Evolutionary conservation across 2,329 filamentous ascomycete species (phyloP), one percentile per base, ranked within the genome.

Genomic region (Fusarium mangiferae): DNA sequence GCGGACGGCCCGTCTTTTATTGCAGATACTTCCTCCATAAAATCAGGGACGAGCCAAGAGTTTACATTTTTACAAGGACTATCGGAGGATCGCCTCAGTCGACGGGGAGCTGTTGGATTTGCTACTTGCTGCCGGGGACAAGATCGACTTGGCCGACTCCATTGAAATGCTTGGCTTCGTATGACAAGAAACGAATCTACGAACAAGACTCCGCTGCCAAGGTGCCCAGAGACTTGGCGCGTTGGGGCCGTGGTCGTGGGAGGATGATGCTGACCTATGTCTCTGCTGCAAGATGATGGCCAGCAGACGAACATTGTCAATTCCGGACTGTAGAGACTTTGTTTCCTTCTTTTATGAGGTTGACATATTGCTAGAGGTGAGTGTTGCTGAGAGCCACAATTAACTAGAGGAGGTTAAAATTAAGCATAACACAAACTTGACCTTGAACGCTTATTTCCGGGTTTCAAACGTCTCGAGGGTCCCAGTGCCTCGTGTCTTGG

Each of bases 151-250:
- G 66, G 56, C 42, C 33, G 33, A 63, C 58, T 67, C 66, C 69
- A 46, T 75, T 41, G 68, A 39, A 61, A 57, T 30, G 57, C 55
- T 68, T 52, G 58, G 54, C 39, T 69, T 44, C 58, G 66, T 68
- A 63, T 59, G 56, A 66, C 56, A 44, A 66, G 71, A 63, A 58
- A 70, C 35, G 44, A 22, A 45, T 46, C 35, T 57, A 51, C 49
- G 55, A 64, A 67, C 58, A 49, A 22, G 51, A 46, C 71, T 75
- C 68, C 68, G 64, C 68, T 75, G 74, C 74, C 74, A 75, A 75
- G 74, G n/a, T 59, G 61, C 66, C 68, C 24, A 60, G 71, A 57
- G 58, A 65, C 74, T 75, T 76, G 74, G 74, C 74, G 61, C 18
- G 24, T 72, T 58, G 60, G 42, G 46, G 24, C 39, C 54, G 38